Conservation (phyloP, 331 rosid species). For the Erythrophleum ivorense region DNA sequence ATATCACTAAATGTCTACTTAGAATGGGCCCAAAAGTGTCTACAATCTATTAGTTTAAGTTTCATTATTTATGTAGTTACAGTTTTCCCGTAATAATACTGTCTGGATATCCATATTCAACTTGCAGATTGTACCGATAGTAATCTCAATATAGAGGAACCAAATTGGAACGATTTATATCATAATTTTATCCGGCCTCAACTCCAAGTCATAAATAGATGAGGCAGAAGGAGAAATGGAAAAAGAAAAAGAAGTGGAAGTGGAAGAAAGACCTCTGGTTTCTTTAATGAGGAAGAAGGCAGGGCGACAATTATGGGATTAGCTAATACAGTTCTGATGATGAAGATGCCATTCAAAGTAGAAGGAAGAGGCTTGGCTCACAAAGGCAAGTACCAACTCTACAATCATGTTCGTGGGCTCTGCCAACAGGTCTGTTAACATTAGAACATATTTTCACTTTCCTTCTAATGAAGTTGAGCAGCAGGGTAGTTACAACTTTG, state of each 20-base stretch:
- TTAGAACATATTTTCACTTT: background rate
- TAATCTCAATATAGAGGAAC: no score
- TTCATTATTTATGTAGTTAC: background rate
- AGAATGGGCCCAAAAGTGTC: background rate
- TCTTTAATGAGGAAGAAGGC: no score
- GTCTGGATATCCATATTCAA: no score
- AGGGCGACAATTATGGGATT: background rate
- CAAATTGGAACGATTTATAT: no score
- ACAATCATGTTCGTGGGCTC: conserved; percentile 63
- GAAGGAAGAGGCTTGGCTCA: conserved; percentile 39
- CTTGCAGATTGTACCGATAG: no score
- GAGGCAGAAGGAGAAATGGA: no score
- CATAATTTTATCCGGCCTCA: no score
- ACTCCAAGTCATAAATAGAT: no score
- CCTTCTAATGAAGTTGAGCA: background rate
- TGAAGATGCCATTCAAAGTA: conserved; percentile 47
- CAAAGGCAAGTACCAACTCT: conserved; percentile 63
- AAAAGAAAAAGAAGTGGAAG: no score
- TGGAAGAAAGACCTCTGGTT: no score
- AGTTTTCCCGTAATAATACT: background rate
- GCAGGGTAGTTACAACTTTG: background rate
- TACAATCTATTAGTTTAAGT: background rate
- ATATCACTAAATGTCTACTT: background rate
- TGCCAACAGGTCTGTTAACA: conserved; percentile 57
- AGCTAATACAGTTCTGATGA: conserved; percentile 33